These are phyloP conservation scores for Fusarium compactum DNA, from an alignment of 2,329 filamentous ascomycete genomes.

Conservation along the genomic window DNA sequence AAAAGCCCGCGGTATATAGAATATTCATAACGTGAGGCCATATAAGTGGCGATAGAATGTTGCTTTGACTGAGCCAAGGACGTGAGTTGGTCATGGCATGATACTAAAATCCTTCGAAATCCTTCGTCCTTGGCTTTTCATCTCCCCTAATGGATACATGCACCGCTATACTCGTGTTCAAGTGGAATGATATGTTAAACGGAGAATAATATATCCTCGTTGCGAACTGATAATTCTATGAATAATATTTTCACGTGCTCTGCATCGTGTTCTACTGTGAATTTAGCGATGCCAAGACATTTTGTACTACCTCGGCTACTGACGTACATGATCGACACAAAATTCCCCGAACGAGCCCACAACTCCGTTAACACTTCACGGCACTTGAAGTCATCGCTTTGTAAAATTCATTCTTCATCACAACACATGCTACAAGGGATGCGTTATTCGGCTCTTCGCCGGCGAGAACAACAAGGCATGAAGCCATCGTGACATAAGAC, in stretches of 20 bases:
- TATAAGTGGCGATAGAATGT: neutral
- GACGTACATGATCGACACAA: neutral
- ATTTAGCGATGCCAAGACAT: rapidly evolving
- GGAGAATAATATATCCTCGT: neutral
- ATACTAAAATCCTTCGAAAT: neutral
- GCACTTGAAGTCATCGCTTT: neutral
- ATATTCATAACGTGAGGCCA: neutral
- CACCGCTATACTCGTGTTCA: neutral
- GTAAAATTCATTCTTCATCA: neutral
- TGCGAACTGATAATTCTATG: neutral
- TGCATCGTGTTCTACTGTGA: neutral
- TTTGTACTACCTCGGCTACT: neutral
- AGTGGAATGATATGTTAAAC: neutral
- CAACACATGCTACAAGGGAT: neutral
- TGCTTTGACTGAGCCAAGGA: neutral
- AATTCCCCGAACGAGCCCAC: neutral
- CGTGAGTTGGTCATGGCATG: neutral
- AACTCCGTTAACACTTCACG: neutral
- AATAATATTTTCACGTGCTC: neutral
- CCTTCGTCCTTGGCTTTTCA: neutral
- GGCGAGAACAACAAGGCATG: neutral
- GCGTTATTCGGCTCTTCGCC: slow-evolving; percentile 6
- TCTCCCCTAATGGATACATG: neutral
- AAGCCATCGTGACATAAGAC: neutral
- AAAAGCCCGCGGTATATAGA: neutral